Evolutionary conservation across 1,284 basidiomycete genomes (phyloP).

Genomic region (Sanghuangporus baumii): DNA sequence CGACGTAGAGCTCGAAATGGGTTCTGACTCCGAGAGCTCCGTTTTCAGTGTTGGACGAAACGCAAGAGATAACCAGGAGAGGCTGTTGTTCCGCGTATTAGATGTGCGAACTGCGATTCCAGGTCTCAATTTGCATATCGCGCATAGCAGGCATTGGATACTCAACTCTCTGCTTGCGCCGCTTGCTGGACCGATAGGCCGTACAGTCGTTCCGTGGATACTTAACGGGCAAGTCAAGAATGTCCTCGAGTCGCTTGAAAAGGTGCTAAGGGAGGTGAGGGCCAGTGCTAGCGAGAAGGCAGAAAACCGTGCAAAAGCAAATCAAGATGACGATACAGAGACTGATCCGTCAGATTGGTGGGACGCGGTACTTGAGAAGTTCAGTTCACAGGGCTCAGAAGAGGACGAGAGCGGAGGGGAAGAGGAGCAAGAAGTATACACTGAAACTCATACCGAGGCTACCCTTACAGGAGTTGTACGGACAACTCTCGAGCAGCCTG

Average conservation of each 20-base stretch:
- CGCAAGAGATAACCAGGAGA: conserved; percentile 15
- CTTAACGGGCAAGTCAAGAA: conserved; percentile 30
- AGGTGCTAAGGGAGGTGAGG: conserved; percentile 26
- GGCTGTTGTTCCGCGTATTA: conserved; percentile 35
- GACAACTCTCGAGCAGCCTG: conserved; percentile 27
- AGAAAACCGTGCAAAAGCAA: conserved; percentile 21
- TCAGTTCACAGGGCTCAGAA: conserved; percentile 14
- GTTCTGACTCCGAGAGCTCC: conserved; percentile 22
- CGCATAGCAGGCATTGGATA: conserved; percentile 42
- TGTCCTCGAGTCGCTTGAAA: conserved; percentile 29
- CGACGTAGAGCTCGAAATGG: conserved; percentile 35
- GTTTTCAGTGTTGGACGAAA: conserved; percentile 1
- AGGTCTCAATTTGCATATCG: conserved; percentile 35
- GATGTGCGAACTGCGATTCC: conserved; percentile 33
- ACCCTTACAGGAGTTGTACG: conserved; percentile 35
- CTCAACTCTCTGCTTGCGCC: conserved; percentile 44
- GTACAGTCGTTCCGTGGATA: conserved; percentile 23
- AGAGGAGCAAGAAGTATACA: conserved; percentile 16
- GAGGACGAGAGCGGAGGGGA: conserved; percentile 15
- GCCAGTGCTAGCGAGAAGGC: conserved; percentile 13
- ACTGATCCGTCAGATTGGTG: conserved; percentile 28
- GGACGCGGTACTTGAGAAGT: conserved; percentile 26
- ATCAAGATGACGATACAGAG: conserved; percentile 13
- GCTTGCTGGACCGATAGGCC: conserved; percentile 34
- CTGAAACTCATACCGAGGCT: conserved; percentile 24